Base-by-base conservation (phyloP, 163 green algal genomes). In the Chloroidium sp. region DNA sequence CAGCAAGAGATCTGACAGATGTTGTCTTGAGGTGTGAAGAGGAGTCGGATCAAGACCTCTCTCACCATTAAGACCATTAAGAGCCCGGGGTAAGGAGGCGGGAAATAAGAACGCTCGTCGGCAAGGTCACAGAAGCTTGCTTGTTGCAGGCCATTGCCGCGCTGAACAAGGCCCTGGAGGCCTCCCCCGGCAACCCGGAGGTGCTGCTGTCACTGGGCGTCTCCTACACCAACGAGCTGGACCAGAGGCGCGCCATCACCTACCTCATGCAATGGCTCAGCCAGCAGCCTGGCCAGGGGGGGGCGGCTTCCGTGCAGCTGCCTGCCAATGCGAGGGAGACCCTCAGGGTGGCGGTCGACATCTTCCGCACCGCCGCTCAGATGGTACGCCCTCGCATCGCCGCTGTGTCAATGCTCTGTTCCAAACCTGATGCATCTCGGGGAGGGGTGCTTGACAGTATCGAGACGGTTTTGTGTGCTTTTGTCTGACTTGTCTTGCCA, bases 151-250 rank as follows among this genome's bases (percentile, higher is more conserved):
- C 95, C 12, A 98, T 99, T 76, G 93, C 93, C 2, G 95, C 96
- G n/a, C 94, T 98, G 92, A 84, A 86, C 83, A 84, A 69, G 2
- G 94, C 94, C 0, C 87, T 94, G 69, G 79, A 79, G 0, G 91
- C 92, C 3, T 91, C 97, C 74, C 96, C 96, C 0, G 76, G 74
- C 14, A 91, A 97, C 84, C 79, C 92, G 6, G 94, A 97, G 68
- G 93, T 98, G 77, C 89, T 98, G 76, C 88, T 99, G 62, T 87
- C 90, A 3, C 89, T 99, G 82, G 96, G 95, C 0, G 96, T 99
- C 58, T 92, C 82, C 75, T 93, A 99, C 89, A 97, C 94, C 76
- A 99, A 99, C 83, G 96, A 99, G 90, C 89, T 99, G 76, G 94
- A 98, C 78, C 83, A 93, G 81, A 80, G 81, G 36, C 85, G 92